phyloP scores from a whole-genome alignment of 345 rosid species.

The Lepidium sativum region DNA sequence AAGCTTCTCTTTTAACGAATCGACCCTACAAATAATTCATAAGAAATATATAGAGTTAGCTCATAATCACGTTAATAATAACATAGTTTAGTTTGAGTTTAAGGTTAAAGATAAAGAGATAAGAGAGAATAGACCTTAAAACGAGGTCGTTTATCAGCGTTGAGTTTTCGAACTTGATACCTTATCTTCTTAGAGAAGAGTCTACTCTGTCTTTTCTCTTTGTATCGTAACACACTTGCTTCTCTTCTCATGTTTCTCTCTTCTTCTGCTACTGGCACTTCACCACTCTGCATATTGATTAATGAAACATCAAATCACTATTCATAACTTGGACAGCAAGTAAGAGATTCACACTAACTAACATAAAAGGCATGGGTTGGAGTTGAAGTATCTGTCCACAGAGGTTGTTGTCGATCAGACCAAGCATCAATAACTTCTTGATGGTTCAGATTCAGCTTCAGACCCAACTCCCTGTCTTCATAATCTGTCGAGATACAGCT shows the following conservation, averaged over 20 bases:
- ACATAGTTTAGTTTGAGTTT: neutral
- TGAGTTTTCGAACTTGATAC: conserved; percentile 70
- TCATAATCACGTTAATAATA: too few relatives aligned
- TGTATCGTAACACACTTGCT: conserved; percentile 74
- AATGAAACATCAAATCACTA: neutral
- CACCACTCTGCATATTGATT: conserved; percentile 37
- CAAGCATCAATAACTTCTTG: conserved; percentile 67
- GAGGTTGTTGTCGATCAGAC: conserved; percentile 41
- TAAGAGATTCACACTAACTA: conserved; percentile 20
- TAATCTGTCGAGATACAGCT: conserved; percentile 19
- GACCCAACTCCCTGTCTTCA: conserved; percentile 27
- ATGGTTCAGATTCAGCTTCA: conserved; percentile 66
- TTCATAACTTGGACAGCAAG: conserved; percentile 6
- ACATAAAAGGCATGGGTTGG: conserved; percentile 37
- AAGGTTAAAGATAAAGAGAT: too few relatives aligned
- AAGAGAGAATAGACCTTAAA: too few relatives aligned
- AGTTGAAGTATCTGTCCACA: conserved; percentile 32
- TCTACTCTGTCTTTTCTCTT: conserved; percentile 60
- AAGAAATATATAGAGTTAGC: neutral
- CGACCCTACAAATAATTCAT: conserved; percentile 48
- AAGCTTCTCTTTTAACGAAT: conserved; percentile 40
- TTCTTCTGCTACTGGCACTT: conserved; percentile 61
- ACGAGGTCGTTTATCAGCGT: conserved; percentile 74
- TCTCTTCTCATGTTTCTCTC: conserved; percentile 57
- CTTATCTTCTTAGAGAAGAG: conserved; percentile 79